phyloP scores from a whole-genome alignment of 352 stramenopile genomes.

The Pythium monospermum region DNA sequence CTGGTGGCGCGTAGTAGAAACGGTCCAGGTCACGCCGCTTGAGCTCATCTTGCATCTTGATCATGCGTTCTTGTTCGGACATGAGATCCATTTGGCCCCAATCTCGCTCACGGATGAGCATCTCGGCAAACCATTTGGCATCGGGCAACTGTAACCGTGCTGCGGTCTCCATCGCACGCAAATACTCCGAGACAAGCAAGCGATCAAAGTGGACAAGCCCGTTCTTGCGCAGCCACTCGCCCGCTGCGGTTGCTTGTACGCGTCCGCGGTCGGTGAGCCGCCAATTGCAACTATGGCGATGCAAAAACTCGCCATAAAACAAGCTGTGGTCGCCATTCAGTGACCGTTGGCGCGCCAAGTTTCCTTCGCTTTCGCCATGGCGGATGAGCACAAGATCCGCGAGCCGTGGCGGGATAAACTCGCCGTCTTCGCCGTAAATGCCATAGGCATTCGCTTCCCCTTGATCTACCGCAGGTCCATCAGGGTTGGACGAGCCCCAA shows the following conservation, averaged over 20 bases:
- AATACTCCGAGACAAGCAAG: conserved; percentile 85
- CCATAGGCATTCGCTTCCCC: not conserved
- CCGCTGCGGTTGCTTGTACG: conserved; percentile 60
- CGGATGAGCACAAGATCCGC: conserved; percentile 84
- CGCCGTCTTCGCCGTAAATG: not conserved
- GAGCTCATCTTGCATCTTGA: conserved; percentile 88
- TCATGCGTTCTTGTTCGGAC: conserved; percentile 81
- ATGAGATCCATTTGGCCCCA: conserved; percentile 89
- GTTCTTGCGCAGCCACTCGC: conserved; percentile 80
- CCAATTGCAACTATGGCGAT: conserved; percentile 88
- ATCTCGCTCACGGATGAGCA: conserved; percentile 85
- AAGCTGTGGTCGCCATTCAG: conserved; percentile 80
- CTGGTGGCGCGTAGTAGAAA: conserved; percentile 84
- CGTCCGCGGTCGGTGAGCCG: conserved; percentile 80
- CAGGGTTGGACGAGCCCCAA: not conserved
- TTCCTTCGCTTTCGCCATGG: conserved; percentile 87
- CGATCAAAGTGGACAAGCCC: conserved; percentile 75
- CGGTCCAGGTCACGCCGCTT: conserved; percentile 74
- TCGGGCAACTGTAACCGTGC: conserved; percentile 68
- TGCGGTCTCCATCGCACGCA: conserved; percentile 84
- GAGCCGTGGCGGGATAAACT: conserved; percentile 46
- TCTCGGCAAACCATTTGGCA: conserved; percentile 82
- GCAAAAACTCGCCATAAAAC: conserved; percentile 84
- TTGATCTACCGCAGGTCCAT: no score
- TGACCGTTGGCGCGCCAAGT: conserved; percentile 81